These are phyloP conservation scores for Candida railenensis DNA, from an alignment of 805 yeast genomes.

Conservation along the genomic window DNA sequence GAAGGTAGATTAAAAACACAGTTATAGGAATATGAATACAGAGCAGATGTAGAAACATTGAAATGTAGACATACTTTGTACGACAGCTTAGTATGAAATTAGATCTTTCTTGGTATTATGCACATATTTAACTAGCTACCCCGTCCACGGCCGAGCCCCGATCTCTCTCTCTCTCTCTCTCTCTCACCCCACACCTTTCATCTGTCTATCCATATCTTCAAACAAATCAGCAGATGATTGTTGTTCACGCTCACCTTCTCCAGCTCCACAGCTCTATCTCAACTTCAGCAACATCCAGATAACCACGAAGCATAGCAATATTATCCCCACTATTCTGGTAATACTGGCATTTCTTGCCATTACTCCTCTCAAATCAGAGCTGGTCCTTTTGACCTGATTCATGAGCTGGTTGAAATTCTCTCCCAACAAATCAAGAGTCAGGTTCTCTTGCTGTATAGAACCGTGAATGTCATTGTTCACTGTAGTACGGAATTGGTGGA, in stretches of 20 bases:
- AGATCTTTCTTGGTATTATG: no score
- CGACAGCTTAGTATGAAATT: no score
- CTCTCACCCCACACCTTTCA: no score
- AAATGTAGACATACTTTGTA: no score
- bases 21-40: background rate
- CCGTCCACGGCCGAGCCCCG: no score
- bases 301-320: conserved; percentile 32
- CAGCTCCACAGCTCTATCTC: conserved; percentile 13
- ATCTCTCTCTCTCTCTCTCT: no score
- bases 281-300: conserved; percentile 40
- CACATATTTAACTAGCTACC: no score
- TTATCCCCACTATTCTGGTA: conserved; percentile 34
- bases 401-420: conserved; percentile 39
- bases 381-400: conserved; percentile 37
- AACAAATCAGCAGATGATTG: no score
- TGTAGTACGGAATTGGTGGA: conserved; percentile 41
- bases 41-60: background rate
- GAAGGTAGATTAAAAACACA: background rate
- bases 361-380: conserved; percentile 39
- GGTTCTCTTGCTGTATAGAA: conserved; percentile 38
- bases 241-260: background rate
- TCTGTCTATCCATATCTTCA: no score
- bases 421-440: conserved; percentile 35
- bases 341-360: conserved; percentile 43
- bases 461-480: conserved; percentile 44